Percentiles rank a stretch among this genome's conserved stretches.
Conservation (phyloP, 306 rosid genomes). For the Lathyrus oleraceus region DNA sequence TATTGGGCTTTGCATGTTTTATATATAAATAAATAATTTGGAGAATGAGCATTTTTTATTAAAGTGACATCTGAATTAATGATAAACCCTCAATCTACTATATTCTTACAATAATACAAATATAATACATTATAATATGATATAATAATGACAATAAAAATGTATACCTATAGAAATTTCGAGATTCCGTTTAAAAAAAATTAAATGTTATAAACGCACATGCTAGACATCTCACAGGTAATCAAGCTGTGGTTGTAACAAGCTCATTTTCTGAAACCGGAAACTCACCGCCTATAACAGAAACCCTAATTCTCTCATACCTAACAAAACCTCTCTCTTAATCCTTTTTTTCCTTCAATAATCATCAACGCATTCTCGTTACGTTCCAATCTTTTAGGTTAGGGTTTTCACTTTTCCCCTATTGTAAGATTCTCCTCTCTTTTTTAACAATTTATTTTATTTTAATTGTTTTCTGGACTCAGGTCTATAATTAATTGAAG, state of each 20-base stretch:
- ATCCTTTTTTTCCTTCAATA: neutral
- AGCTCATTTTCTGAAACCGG: neutral
- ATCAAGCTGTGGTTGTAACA: neutral
- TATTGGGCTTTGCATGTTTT: too few species aligned
- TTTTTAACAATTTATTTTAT: neutral
- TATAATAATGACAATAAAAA: too few species aligned
- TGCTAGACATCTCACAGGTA: neutral
- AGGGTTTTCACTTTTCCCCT: conserved; percentile 40
- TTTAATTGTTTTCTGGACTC: neutral
- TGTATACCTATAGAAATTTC: neutral
- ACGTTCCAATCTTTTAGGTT: conserved; percentile 12
- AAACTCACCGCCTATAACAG: neutral
- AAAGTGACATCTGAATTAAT: too few species aligned
- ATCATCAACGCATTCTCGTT: neutral
- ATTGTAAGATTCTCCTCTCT: conserved; percentile 24
- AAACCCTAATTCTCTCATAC: neutral
- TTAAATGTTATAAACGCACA: too few species aligned
- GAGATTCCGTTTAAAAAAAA: neutral
- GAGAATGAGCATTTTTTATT: too few species aligned
- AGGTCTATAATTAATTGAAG: neutral
- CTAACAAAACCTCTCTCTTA: neutral
- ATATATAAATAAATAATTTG: too few species aligned
- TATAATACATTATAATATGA: too few species aligned
- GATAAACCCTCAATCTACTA: too few species aligned
- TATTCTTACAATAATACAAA: too few species aligned